Percentiles rank a stretch among this genome's conserved stretches.
Evolutionary conservation across 2,329 filamentous ascomycete species (phyloP).

Genomic region (Paraphaeosphaeria sporulosa): DNA sequence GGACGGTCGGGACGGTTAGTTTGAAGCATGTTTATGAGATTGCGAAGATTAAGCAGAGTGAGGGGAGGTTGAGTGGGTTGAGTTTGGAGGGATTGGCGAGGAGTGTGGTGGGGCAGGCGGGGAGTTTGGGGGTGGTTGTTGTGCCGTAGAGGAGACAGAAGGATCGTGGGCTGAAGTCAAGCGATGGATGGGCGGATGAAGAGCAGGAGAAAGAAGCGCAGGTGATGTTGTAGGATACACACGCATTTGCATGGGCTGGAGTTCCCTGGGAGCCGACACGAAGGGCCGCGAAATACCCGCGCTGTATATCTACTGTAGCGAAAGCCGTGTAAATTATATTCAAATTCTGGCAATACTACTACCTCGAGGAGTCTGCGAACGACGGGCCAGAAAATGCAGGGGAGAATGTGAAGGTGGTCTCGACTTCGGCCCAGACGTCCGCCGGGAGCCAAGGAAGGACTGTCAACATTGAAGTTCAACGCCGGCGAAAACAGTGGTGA

Average conservation of each 20-base stretch:
- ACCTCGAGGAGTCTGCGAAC: no score
- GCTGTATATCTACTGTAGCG: constrained; percentile 5
- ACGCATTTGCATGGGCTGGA: constrained; percentile 2
- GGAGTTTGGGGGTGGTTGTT: constrained; percentile 58
- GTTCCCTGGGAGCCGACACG: neutral
- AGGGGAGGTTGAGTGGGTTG: constrained; percentile 67
- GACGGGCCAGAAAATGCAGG: no score
- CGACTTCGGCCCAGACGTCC: no score
- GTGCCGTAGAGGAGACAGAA: constrained; percentile 56
- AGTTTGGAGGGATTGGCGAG: constrained; percentile 82
- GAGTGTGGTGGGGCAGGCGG: constrained; percentile 69
- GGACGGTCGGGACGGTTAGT: constrained; percentile 83
- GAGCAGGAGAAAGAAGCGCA: neutral
- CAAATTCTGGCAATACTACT: no score
- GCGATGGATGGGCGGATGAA: no score
- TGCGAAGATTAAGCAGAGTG: constrained; percentile 84
- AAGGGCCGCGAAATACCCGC: constrained; percentile 5
- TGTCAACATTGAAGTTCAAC: no score
- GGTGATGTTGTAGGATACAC: neutral
- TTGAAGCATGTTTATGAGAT: constrained; percentile 98
- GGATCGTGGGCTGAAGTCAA: no score
- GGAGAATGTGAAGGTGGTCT: no score
- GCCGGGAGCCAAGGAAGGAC: no score
- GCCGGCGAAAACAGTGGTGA: no score
- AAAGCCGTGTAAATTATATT: neutral